A percentile compares a stretch with the other conserved stretches of the same genome.
Evolutionary conservation across 345 rosid species (phyloP).

Genomic region (Euphorbia tirucalli): DNA sequence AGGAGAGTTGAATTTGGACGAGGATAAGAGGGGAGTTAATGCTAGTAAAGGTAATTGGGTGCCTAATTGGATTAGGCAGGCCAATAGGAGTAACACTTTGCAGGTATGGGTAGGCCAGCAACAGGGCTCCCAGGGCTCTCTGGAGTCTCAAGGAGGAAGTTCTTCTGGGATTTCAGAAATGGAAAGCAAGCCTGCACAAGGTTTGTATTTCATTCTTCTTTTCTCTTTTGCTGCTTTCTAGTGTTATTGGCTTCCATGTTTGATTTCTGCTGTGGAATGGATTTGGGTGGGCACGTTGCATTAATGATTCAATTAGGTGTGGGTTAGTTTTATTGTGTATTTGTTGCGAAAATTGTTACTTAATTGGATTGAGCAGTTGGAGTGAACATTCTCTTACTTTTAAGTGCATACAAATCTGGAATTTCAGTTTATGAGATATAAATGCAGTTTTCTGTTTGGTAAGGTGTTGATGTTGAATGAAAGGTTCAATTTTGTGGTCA

Average conservation of each 20-base stretch:
- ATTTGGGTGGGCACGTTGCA: not conserved
- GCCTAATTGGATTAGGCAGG: constrained; percentile 21
- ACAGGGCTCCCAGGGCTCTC: constrained; percentile 48
- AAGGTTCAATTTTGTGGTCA: not conserved
- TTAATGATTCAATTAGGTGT: constrained; percentile 1
- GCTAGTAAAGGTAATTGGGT: constrained; percentile 23
- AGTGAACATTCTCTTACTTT: not conserved
- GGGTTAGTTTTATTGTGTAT: not conserved
- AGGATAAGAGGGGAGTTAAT: constrained; percentile 32
- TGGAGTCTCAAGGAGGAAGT: constrained; percentile 63
- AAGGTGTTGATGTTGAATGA: not conserved
- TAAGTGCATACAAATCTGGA: not conserved
- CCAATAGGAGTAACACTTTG: constrained; percentile 29
- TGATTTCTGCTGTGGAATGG: not conserved
- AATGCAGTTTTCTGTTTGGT: not conserved
- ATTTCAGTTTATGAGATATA: not conserved
- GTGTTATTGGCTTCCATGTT: not conserved
- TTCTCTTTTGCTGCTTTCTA: not conserved
- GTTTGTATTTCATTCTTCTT: constrained; percentile 18
- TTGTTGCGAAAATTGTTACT: not conserved
- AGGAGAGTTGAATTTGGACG: constrained; percentile 37
- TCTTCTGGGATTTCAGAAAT: constrained; percentile 59
- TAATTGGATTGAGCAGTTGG: constrained; percentile 1
- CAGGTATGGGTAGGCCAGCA: constrained; percentile 32
- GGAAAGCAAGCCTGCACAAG: constrained; percentile 61